phyloP scores from a whole-genome alignment of 2,329 filamentous ascomycete species.

The Tolypocladium amazonense region DNA sequence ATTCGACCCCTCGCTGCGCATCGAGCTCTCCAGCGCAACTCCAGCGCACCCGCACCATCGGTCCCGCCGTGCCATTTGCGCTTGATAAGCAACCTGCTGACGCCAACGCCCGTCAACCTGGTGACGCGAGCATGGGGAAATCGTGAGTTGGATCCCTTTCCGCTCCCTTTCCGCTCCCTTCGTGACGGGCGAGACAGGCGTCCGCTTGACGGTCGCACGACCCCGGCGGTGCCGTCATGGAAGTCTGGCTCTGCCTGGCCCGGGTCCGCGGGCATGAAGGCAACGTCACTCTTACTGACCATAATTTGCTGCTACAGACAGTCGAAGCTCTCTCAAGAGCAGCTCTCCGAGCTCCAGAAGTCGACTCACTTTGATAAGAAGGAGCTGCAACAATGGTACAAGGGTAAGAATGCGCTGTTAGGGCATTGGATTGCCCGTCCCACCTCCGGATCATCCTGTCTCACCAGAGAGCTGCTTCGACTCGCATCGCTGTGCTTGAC shows the following conservation, averaged over 20 bases:
- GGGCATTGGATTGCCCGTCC: background rate
- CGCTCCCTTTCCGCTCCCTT: background rate
- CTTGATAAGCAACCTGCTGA: background rate
- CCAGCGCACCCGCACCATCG: background rate
- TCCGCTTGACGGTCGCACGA: background rate
- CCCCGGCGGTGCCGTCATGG: background rate
- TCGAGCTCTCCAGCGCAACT: background rate
- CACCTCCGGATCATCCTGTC: background rate
- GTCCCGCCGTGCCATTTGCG: background rate
- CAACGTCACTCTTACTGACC: constrained; percentile 9
- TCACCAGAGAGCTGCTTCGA: background rate
- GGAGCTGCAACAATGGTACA: constrained; percentile 99
- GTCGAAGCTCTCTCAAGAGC: constrained; percentile 94
- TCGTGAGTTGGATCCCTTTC: constrained; percentile 2
- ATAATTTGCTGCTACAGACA: constrained; percentile 48
- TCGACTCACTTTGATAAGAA: constrained; percentile 99
- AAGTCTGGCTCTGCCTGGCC: background rate
- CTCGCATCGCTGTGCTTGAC: background rate
- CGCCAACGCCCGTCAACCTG: background rate
- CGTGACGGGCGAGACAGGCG: background rate
- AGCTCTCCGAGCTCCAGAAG: constrained; percentile 90
- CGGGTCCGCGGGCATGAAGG: background rate
- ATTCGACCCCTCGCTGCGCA: background rate
- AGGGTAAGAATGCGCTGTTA: constrained; percentile 50
- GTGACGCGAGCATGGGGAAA: constrained; percentile 2